Evolutionary conservation across 148 eudicot genomes (phyloP).

Genomic region (Suaeda aralocaspica): DNA sequence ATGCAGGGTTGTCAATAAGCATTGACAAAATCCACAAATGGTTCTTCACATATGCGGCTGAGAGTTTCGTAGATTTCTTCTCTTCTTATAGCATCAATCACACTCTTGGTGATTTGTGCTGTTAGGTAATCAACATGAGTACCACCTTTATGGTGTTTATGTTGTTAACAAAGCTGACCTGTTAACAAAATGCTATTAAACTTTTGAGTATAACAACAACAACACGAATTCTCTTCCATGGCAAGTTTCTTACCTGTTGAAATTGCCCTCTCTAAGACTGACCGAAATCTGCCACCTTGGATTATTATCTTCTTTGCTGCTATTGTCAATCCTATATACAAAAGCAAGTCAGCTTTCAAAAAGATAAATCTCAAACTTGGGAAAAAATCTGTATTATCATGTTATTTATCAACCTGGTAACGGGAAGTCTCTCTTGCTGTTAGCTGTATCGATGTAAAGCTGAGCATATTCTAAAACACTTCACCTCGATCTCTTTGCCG

Average conservation of each 20-base stretch:
- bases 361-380: neutral
- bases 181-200: slow-evolving; percentile 6
- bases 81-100: slow-evolving; percentile 56
- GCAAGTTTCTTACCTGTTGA: slow-evolving; percentile 58
- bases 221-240: neutral
- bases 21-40: slow-evolving; percentile 91
- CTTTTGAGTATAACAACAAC: neutral
- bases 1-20: slow-evolving; percentile 98
- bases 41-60: slow-evolving; percentile 72
- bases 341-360: neutral
- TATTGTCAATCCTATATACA: slow-evolving; percentile 44
- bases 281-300: slow-evolving; percentile 82
- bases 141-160: slow-evolving; percentile 93
- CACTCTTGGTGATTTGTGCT: slow-evolving; percentile 52
- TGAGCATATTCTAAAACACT: slow-evolving; percentile 69
- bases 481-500: slow-evolving; percentile 54
- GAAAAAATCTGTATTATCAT: neutral
- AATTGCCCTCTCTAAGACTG: slow-evolving; percentile 79
- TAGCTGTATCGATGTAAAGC: slow-evolving; percentile 48
- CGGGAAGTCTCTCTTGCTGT: slow-evolving; percentile 30
- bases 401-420: slow-evolving; percentile 40
- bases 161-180: slow-evolving; percentile 94
- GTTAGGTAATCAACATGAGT: slow-evolving; percentile 92
- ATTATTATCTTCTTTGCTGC: slow-evolving; percentile 40
- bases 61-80: slow-evolving; percentile 59